Evolutionary conservation across 2,329 filamentous ascomycete genomes (phyloP).

Genomic region (Colletotrichum sp.): DNA sequence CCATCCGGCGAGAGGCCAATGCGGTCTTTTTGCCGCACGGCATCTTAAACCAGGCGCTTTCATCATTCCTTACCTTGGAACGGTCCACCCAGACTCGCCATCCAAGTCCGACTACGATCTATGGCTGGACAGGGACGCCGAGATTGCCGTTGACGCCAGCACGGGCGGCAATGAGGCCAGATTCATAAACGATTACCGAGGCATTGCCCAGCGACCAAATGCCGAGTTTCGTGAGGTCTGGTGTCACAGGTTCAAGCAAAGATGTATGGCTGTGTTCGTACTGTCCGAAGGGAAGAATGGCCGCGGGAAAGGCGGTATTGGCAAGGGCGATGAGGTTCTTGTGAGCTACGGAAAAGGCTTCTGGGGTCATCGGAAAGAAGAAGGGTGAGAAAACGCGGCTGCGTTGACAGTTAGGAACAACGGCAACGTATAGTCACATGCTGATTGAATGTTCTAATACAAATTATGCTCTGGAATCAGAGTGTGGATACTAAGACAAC

Average conservation of each 20-base stretch:
- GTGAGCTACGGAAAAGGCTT: slow-evolving; percentile 74
- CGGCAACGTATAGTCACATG: background rate
- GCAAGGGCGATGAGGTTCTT: slow-evolving; percentile 67
- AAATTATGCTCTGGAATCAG: background rate
- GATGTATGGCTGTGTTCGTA: slow-evolving; percentile 64
- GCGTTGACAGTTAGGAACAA: background rate
- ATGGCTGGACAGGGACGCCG: slow-evolving; percentile 62
- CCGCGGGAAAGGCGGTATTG: slow-evolving; percentile 45
- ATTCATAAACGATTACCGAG: slow-evolving; percentile 71
- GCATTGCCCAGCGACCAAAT: slow-evolving; percentile 57
- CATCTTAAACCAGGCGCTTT: slow-evolving; percentile 58
- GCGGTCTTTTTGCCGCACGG: slow-evolving; percentile 63
- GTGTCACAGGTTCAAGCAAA: slow-evolving; percentile 55
- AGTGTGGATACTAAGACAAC: background rate
- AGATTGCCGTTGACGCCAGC: slow-evolving; percentile 65
- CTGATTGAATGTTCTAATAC: background rate
- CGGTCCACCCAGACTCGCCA: slow-evolving; percentile 51
- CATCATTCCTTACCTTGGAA: slow-evolving; percentile 66
- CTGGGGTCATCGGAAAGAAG: slow-evolving; percentile 30
- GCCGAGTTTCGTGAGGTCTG: slow-evolving; percentile 65
- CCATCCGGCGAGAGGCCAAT: slow-evolving; percentile 65
- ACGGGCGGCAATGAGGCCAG: slow-evolving; percentile 65
- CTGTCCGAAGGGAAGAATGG: slow-evolving; percentile 45
- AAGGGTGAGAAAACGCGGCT: background rate
- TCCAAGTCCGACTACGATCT: slow-evolving; percentile 65